These are phyloP conservation scores for Pseudogymnoascus sp. DNA, from an alignment of 2,329 filamentous ascomycete genomes.

Conservation along the genomic window DNA sequence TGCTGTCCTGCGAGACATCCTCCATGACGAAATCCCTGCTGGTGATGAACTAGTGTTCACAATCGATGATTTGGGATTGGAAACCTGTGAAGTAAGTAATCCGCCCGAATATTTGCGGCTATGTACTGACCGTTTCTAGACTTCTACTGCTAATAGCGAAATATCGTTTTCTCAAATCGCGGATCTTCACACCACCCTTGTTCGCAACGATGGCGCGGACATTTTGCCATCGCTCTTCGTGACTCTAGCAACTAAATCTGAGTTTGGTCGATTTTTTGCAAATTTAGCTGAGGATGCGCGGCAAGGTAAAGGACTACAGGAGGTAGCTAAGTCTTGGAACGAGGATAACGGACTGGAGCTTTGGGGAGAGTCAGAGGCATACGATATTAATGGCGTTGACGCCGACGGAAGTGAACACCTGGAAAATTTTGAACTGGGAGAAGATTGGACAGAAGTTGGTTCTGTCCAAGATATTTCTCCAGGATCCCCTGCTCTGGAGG, in stretches of 20 bases:
- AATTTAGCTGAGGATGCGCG: constrained; percentile 47
- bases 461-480: neutral
- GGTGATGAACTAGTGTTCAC: constrained; percentile 52
- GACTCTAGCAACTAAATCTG: constrained; percentile 46
- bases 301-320: constrained; percentile 46
- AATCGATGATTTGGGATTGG: constrained; percentile 49
- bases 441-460: constrained; percentile 2
- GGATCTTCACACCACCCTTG: constrained; percentile 52
- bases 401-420: constrained; percentile 21
- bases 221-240: constrained; percentile 52
- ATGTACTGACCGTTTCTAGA: constrained; percentile 34
- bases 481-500: neutral
- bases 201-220: constrained; percentile 45
- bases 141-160: constrained; percentile 42
- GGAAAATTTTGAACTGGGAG: constrained; percentile 17
- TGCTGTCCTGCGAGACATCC: constrained; percentile 46
- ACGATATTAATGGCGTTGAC: neutral
- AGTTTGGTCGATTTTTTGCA: constrained; percentile 46
- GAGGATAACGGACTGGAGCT: constrained; percentile 6
- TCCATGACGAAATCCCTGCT: constrained; percentile 48
- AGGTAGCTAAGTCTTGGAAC: constrained; percentile 23
- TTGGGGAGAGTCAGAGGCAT: constrained; percentile 12
- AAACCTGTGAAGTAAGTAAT: constrained; percentile 50
- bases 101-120: neutral
- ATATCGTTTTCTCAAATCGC: constrained; percentile 52